Evolutionary conservation across 768 basidiomycete genomes (phyloP).

Genomic region (Pholiota microspora): DNA sequence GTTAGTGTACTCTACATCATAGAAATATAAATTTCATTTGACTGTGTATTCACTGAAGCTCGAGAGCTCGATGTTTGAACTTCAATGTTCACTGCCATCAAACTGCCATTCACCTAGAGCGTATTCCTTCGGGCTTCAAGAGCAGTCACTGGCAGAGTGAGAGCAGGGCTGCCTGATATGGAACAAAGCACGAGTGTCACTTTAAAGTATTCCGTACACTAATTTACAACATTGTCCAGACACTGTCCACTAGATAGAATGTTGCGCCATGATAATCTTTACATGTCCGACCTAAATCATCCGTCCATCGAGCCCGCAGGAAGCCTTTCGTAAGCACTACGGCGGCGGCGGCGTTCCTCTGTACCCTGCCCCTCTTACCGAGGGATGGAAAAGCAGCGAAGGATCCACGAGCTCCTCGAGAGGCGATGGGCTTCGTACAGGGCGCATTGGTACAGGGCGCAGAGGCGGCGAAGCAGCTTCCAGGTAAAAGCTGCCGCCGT

Average conservation of each 20-base stretch:
- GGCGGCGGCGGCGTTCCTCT: slow-evolving; percentile 6
- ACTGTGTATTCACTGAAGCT: background rate
- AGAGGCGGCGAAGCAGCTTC: slow-evolving; percentile 12
- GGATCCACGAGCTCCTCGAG: slow-evolving; percentile 19
- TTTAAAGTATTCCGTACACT: background rate
- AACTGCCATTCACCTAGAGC: too few relatives aligned
- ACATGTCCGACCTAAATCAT: too few relatives aligned
- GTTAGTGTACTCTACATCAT: background rate
- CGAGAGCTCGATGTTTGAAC: too few relatives aligned
- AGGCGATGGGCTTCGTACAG: background rate
- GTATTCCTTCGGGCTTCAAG: too few relatives aligned
- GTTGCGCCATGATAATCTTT: background rate
- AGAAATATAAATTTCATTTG: background rate
- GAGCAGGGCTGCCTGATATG: background rate
- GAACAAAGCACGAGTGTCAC: too few relatives aligned
- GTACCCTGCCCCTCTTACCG: slow-evolving; percentile 35
- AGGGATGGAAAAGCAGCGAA: slow-evolving; percentile 32
- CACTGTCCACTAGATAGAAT: background rate
- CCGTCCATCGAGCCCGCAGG: too few relatives aligned
- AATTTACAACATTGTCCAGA: background rate
- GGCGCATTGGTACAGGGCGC: background rate
- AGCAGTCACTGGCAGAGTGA: background rate
- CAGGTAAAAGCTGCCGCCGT: slow-evolving; percentile 4
- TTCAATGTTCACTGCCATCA: too few relatives aligned
- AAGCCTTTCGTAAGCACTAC: too few relatives aligned